These are phyloP conservation scores for Mytilinidion resinicola DNA, from an alignment of 495 filamentous ascomycete genomes.

Conservation along the genomic window DNA sequence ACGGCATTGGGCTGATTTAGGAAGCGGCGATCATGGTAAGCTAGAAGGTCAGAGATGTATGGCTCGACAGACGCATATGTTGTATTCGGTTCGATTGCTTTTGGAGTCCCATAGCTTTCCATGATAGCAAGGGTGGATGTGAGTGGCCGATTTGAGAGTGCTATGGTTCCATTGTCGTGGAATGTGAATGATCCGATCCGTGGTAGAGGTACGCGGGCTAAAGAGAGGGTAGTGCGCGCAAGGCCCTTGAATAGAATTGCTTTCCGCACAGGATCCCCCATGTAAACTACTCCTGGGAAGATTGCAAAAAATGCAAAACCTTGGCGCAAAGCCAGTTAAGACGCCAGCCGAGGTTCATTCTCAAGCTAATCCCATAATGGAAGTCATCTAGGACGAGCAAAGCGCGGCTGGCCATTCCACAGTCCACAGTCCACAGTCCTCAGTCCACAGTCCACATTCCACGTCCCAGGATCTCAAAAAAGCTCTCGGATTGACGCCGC, in stretches of 20 bases:
- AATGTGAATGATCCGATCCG: conserved; percentile 39
- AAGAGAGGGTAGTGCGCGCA: conserved; percentile 32
- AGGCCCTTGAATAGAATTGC: conserved; percentile 32
- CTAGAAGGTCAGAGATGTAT: conserved; percentile 31
- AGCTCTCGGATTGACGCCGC: too few species aligned
- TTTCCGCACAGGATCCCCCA: conserved; percentile 21
- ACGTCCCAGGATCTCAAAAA: too few species aligned
- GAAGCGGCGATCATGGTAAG: conserved; percentile 30
- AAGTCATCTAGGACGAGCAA: too few species aligned
- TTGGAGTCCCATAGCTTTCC: conserved; percentile 36
- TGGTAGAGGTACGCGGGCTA: conserved; percentile 29
- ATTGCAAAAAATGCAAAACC: too few species aligned
- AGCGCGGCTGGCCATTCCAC: too few species aligned
- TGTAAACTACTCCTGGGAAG: too few species aligned
- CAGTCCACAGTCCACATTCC: too few species aligned
- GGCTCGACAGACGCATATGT: conserved; percentile 31
- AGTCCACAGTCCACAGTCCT: too few species aligned
- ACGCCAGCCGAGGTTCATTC: too few species aligned
- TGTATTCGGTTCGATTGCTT: conserved; percentile 21
- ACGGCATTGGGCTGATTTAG: too few species aligned
- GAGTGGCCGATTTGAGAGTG: conserved; percentile 36
- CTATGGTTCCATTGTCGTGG: conserved; percentile 26
- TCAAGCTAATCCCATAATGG: too few species aligned
- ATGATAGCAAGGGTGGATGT: conserved; percentile 22
- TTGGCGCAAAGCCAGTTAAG: too few species aligned